Conservation (phyloP, 1,284 basidiomycete genomes). For the Pterulicium gracile region DNA sequence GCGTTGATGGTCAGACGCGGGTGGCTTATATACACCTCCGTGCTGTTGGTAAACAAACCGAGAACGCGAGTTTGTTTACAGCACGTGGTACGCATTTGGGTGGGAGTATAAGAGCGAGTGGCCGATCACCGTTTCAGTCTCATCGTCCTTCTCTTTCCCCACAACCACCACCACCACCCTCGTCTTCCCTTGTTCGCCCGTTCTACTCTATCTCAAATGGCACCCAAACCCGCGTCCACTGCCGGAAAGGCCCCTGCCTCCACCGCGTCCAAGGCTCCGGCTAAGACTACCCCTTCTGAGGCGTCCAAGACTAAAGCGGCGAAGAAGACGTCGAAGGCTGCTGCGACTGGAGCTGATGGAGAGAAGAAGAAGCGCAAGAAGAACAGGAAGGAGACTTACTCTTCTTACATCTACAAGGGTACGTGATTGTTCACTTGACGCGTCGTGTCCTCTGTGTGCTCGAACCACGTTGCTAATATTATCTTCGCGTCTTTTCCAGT, state of each 20-base stretch:
- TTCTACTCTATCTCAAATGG: slow-evolving; percentile 19
- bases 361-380: slow-evolving; percentile 86
- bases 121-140: no score
- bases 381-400: slow-evolving; percentile 80
- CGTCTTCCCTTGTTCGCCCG: slow-evolving; percentile 2
- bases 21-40: no score
- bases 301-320: slow-evolving; percentile 51
- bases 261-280: slow-evolving; percentile 68
- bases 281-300: slow-evolving; percentile 57
- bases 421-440: slow-evolving; percentile 15
- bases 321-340: slow-evolving; percentile 39
- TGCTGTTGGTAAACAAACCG: neutral
- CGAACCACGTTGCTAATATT: slow-evolving; percentile 1
- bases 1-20: no score
- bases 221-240: slow-evolving; percentile 59
- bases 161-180: slow-evolving; percentile 10
- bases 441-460: slow-evolving; percentile 5
- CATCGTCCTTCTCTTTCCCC: slow-evolving; percentile 11
- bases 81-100: no score
- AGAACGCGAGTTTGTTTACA: no score
- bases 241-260: slow-evolving; percentile 69
- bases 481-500: slow-evolving; percentile 28
- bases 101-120: no score
- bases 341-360: slow-evolving; percentile 43
- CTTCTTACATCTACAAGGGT: slow-evolving; percentile 89